Evolutionary conservation across 2,329 filamentous ascomycete species (phyloP).

Genomic region (Scedosporium dehoogii): DNA sequence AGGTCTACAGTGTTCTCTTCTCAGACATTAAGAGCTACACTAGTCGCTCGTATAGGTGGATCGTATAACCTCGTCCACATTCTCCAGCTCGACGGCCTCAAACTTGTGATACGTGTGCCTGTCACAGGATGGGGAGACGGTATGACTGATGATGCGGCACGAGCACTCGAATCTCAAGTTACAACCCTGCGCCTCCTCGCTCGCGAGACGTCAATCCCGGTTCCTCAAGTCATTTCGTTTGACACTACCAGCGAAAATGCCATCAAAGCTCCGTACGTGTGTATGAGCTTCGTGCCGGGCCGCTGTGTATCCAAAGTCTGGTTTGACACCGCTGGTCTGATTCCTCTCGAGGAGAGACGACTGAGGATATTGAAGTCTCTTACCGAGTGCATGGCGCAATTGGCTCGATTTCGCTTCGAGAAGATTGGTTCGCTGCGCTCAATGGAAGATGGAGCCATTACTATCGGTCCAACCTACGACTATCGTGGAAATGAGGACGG

Average conservation of each 20-base stretch:
- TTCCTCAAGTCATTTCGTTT: slow-evolving; percentile 11
- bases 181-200: neutral
- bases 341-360: slow-evolving; percentile 9
- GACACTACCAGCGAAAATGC: slow-evolving; percentile 10
- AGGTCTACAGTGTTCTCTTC: neutral
- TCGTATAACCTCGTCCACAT: slow-evolving; percentile 1
- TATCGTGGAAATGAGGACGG: neutral
- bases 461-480: neutral
- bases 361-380: slow-evolving; percentile 9
- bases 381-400: slow-evolving; percentile 9
- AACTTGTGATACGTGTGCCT: neutral
- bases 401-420: slow-evolving; percentile 9
- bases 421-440: slow-evolving; percentile 9
- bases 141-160: neutral
- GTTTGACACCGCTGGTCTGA: slow-evolving; percentile 2
- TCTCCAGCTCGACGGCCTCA: neutral
- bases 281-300: slow-evolving; percentile 12
- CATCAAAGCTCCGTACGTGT: slow-evolving; percentile 12
- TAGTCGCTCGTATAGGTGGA: neutral
- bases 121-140: neutral
- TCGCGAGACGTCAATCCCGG: slow-evolving; percentile 8
- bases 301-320: slow-evolving; percentile 8
- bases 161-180: neutral
- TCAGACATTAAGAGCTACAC: neutral
- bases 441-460: neutral